Evolutionary conservation across 805 yeast species (phyloP).

Genomic region (Saccharomycopsis olivae): DNA sequence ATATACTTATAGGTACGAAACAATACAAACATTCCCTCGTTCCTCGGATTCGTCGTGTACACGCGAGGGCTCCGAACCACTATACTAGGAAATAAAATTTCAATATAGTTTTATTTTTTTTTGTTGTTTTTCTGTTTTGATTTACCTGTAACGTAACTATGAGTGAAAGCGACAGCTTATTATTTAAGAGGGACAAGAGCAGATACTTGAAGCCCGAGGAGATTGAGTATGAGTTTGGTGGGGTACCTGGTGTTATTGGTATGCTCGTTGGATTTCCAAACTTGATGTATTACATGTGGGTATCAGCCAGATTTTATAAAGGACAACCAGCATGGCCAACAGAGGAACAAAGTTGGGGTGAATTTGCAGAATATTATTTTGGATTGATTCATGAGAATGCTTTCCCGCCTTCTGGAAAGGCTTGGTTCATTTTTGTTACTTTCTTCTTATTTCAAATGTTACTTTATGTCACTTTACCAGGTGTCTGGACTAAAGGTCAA

Average conservation of each 20-base stretch:
- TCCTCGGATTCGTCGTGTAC: not conserved
- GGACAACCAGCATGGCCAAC: slow-evolving; percentile 67
- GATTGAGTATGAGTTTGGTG: slow-evolving; percentile 86
- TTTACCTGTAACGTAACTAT: no score
- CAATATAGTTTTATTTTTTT: no score
- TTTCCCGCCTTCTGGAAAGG: slow-evolving; percentile 41
- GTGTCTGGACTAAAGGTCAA: slow-evolving; percentile 91
- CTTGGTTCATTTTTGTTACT: slow-evolving; percentile 62
- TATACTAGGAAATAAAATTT: no score
- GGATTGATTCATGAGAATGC: slow-evolving; percentile 40
- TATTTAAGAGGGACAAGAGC: no score
- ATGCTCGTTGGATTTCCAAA: slow-evolving; percentile 91
- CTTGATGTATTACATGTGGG: slow-evolving; percentile 96
- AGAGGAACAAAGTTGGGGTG: slow-evolving; percentile 41
- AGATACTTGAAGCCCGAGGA: slow-evolving; percentile 35
- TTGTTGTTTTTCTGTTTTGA: no score
- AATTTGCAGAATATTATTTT: slow-evolving; percentile 37
- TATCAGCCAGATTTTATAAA: slow-evolving; percentile 68
- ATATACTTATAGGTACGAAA: not conserved
- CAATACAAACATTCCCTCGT: not conserved
- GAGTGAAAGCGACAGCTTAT: no score
- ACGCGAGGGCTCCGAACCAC: no score
- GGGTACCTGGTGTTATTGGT: slow-evolving; percentile 77
- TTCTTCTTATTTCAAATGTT: slow-evolving; percentile 60
- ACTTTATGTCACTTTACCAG: slow-evolving; percentile 81